Base-by-base conservation (phyloP, 2,329 filamentous ascomycete genomes). In the Knoxdaviesia proteae region DNA sequence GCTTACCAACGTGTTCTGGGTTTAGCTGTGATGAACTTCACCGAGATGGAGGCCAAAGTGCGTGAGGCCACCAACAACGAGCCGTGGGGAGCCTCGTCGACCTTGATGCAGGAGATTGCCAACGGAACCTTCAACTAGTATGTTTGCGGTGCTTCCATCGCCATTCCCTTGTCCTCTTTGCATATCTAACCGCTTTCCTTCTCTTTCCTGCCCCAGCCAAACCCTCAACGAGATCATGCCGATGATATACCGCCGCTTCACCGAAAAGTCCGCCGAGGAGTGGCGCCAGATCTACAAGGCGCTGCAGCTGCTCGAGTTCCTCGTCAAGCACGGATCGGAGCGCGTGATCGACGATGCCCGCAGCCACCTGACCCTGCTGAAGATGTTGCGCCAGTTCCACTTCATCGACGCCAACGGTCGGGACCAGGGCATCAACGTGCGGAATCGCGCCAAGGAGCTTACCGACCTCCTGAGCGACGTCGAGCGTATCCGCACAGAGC, bases 241-340 rank as follows among this genome's bases (percentile, higher is more conserved):
- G 50, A 90, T 98, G 84, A 94, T 98, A 56, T 98, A 98, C 67
- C 90, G 92, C 56, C 83, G 90, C 49, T 98, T 98, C 61, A 98
- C 90, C 47, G 90, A 98, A 59, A 98, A 98, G 67, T 73, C 86
- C 6, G 88, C 90, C 44, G 90, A 98, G 58, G 90, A 98, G 63
- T 98, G 90, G 90, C 76, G 90, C 51, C 90, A 98, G 61, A 98
- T 98, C 56, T 98, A 98, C 72, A 98, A 98, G 68, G 80, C 84
- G 7, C 77, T 98, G 30, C 90, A 96, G 68, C 71, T 98, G 44
- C 79, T 98, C 56, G 88, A 98, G 59, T 93, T 94, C 56, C 73
- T 98, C 33, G 80, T 98, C 63, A 98, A 98, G 68, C 90, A 98
- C 59, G 90, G 90, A 48, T 96, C 90, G 8, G 90, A 98, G 61